phyloP scores from a whole-genome alignment of 2,329 filamentous ascomycete species.

The Cordyceps cicadae region DNA sequence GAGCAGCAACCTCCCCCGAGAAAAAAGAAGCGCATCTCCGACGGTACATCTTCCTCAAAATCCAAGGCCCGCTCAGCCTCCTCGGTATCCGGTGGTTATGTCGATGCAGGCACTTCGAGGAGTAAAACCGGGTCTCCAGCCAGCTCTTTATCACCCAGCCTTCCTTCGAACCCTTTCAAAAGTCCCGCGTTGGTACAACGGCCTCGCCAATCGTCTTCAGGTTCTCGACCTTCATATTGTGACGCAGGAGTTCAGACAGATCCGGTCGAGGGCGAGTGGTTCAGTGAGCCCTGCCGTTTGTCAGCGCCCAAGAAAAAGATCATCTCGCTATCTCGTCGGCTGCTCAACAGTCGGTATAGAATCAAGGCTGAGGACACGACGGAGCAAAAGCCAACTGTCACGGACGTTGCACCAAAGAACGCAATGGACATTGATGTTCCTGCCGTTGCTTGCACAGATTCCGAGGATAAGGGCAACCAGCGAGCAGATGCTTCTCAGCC shows the following conservation, averaged over 20 bases:
- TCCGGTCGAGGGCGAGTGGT: constrained; percentile 45
- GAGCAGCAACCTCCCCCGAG: constrained; percentile 47
- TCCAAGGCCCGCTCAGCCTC: constrained; percentile 32
- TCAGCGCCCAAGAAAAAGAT: constrained; percentile 38
- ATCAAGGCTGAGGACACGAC: constrained; percentile 33
- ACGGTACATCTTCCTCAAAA: constrained; percentile 38
- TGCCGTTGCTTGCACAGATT: constrained; percentile 33
- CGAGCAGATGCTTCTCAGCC: neutral
- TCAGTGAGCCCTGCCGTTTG: constrained; percentile 29
- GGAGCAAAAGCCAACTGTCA: constrained; percentile 21
- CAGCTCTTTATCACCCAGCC: constrained; percentile 32
- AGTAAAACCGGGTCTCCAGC: constrained; percentile 46
- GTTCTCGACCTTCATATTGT: constrained; percentile 36
- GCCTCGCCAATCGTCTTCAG: constrained; percentile 32
- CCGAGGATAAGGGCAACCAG: neutral
- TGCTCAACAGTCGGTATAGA: constrained; percentile 41
- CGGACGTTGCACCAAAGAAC: constrained; percentile 10
- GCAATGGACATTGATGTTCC: constrained; percentile 13
- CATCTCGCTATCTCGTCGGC: constrained; percentile 44
- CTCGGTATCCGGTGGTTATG: constrained; percentile 32
- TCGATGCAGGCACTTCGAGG: constrained; percentile 45
- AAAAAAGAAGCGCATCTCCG: constrained; percentile 56
- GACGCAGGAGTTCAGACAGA: constrained; percentile 49
- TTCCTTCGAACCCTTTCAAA: constrained; percentile 19
- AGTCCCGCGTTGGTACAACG: constrained; percentile 13